Percentiles rank a stretch among this genome's conserved stretches.
Evolutionary conservation across 2,329 filamentous ascomycete genomes (phyloP).

Genomic region (Scedosporium dehoogii): DNA sequence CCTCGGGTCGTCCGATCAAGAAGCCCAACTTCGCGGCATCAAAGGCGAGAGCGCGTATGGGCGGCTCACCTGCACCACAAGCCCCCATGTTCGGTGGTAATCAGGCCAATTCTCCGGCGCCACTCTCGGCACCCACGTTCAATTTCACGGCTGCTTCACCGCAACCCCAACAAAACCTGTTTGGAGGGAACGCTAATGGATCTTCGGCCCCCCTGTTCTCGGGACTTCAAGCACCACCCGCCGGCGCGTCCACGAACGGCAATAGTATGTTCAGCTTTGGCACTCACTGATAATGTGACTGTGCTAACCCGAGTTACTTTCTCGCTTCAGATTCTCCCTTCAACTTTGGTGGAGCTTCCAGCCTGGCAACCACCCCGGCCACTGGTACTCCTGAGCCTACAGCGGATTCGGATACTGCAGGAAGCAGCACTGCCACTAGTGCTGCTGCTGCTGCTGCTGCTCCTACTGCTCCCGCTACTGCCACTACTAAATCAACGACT

Average conservation of each 20-base stretch:
- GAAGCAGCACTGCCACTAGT: background rate
- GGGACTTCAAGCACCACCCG: constrained; percentile 30
- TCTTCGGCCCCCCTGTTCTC: constrained; percentile 21
- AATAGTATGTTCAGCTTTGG: constrained; percentile 28
- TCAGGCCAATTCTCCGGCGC: constrained; percentile 14
- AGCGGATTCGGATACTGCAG: constrained; percentile 18
- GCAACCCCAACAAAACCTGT: constrained; percentile 8
- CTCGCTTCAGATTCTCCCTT: constrained; percentile 41
- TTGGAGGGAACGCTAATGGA: constrained; percentile 13
- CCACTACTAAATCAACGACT: background rate
- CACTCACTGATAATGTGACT: constrained; percentile 4
- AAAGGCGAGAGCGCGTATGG: constrained; percentile 13
- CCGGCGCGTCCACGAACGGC: constrained; percentile 33
- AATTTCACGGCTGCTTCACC: constrained; percentile 1
- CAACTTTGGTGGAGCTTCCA: constrained; percentile 48
- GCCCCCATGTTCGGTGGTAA: background rate
- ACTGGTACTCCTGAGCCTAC: constrained; percentile 49
- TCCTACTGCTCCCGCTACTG: background rate
- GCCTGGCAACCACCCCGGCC: constrained; percentile 49
- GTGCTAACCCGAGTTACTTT: constrained; percentile 29
- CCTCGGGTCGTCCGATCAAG: constrained; percentile 2
- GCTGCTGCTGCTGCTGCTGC: background rate
- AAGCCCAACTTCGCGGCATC: constrained; percentile 11
- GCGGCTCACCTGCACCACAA: constrained; percentile 17
- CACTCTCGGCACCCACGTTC: constrained; percentile 7